Conservation (phyloP, 495 filamentous ascomycete species). For the Penicillium salamii region DNA sequence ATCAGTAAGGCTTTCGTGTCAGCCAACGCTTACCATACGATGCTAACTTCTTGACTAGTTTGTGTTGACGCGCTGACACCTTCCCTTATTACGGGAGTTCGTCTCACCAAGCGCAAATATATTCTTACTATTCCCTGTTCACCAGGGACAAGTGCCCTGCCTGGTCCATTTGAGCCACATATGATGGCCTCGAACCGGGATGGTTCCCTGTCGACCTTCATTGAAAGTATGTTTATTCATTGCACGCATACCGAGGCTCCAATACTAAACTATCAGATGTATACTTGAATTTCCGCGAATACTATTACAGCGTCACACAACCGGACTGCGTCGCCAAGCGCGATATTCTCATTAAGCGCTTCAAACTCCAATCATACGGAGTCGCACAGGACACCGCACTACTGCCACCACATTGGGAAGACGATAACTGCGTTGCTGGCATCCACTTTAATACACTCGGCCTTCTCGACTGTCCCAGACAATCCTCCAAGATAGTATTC, state of each 20-base stretch:
- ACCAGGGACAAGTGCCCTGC: neutral
- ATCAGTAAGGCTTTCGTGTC: neutral
- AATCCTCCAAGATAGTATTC: neutral
- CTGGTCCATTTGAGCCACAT: neutral
- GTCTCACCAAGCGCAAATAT: neutral
- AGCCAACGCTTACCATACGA: neutral
- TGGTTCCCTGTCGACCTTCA: neutral
- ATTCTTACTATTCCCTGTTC: neutral
- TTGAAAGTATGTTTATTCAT: neutral
- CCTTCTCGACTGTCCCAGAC: neutral
- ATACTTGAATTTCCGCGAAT: neutral
- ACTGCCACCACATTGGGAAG: neutral
- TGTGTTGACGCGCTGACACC: neutral
- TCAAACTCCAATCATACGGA: neutral
- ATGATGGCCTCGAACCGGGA: neutral
- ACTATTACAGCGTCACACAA: neutral
- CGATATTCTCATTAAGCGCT: neutral
- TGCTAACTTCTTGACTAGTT: neutral
- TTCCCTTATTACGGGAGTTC: neutral
- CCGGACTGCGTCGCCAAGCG: neutral
- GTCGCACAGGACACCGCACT: neutral
- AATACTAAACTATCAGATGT: too few relatives aligned
- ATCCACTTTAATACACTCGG: neutral
- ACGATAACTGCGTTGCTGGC: neutral
- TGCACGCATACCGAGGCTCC: neutral